Conservation (phyloP, 1,284 basidiomycete genomes). For the Mycosarcoma mackinlayi region DNA sequence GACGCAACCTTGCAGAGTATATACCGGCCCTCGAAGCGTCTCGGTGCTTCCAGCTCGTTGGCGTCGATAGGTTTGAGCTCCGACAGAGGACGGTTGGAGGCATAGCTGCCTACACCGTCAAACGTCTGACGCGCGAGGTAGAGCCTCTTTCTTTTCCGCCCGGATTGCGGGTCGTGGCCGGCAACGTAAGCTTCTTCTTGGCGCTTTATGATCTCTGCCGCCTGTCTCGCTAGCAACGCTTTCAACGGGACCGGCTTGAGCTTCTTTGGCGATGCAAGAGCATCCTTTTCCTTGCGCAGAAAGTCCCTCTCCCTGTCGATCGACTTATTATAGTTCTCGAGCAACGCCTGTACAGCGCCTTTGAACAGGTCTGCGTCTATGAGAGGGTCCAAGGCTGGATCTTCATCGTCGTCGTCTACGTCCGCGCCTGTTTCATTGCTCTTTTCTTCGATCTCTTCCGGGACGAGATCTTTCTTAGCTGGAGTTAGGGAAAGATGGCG, state of each 20-base stretch:
- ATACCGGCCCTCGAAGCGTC: slow-evolving; percentile 47
- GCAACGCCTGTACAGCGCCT: slow-evolving; percentile 61
- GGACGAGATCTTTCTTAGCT: slow-evolving; percentile 21
- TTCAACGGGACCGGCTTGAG: slow-evolving; percentile 58
- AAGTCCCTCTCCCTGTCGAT: slow-evolving; percentile 55
- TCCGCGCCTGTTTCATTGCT: background rate
- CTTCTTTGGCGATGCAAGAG: slow-evolving; percentile 31
- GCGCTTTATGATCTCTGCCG: slow-evolving; percentile 56
- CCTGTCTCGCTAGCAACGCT: slow-evolving; percentile 56
- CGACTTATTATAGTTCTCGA: slow-evolving; percentile 60
- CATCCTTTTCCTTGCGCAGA: slow-evolving; percentile 33
- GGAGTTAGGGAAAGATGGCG: slow-evolving; percentile 58
- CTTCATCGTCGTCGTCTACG: slow-evolving; percentile 20
- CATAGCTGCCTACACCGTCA: slow-evolving; percentile 54
- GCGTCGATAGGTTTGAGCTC: slow-evolving; percentile 41
- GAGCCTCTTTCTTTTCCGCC: slow-evolving; percentile 27
- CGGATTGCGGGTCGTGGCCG: slow-evolving; percentile 25
- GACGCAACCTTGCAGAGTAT: slow-evolving; percentile 60
- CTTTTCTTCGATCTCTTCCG: slow-evolving; percentile 11
- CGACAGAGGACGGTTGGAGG: slow-evolving; percentile 42
- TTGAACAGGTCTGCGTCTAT: slow-evolving; percentile 64
- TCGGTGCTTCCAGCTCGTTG: slow-evolving; percentile 53
- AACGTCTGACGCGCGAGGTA: slow-evolving; percentile 60
- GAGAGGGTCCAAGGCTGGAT: slow-evolving; percentile 31
- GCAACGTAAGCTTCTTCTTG: slow-evolving; percentile 42